phyloP scores from a whole-genome alignment of 1,139 yeast species.

The Barnettozyma hawaiiensis region DNA sequence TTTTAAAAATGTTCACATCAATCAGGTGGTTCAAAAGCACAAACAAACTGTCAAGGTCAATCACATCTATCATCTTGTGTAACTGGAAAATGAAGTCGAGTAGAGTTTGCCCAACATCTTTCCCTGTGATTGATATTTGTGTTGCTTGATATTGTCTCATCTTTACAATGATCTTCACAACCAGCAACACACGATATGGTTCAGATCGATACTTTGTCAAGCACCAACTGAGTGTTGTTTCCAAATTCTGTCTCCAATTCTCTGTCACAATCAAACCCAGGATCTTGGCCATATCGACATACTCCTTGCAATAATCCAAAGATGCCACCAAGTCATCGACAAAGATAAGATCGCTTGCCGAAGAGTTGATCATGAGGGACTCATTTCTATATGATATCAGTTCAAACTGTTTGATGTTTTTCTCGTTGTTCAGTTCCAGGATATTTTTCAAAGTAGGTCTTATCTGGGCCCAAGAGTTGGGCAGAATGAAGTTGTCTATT shows the following conservation, averaged over 20 bases:
- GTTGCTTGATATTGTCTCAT: slow-evolving; percentile 10
- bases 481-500: slow-evolving; percentile 70
- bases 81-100: slow-evolving; percentile 36
- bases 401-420: slow-evolving; percentile 48
- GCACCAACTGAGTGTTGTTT: slow-evolving; percentile 44
- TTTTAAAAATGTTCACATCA: slow-evolving; percentile 35
- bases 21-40: slow-evolving; percentile 52
- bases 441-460: slow-evolving; percentile 47
- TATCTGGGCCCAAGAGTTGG: slow-evolving; percentile 63
- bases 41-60: slow-evolving; percentile 34
- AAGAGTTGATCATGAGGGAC: slow-evolving; percentile 53
- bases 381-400: slow-evolving; percentile 64
- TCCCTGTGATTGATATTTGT: slow-evolving; percentile 7
- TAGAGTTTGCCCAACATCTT: slow-evolving; percentile 40
- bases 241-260: slow-evolving; percentile 41
- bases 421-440: slow-evolving; percentile 33
- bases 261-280: slow-evolving; percentile 15
- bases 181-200: slow-evolving; percentile 24
- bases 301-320: slow-evolving; percentile 16
- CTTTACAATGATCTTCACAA: slow-evolving; percentile 24
- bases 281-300: slow-evolving; percentile 13
- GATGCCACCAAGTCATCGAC: slow-evolving; percentile 16
- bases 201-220: slow-evolving; percentile 36
- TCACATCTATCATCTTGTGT: slow-evolving; percentile 7
- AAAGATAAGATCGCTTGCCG: slow-evolving; percentile 11